Evolutionary conservation across 805 yeast genomes (phyloP), one percentile per base, ranked within the genome.

Genomic region (Helenozyma rhizophorensis): DNA sequence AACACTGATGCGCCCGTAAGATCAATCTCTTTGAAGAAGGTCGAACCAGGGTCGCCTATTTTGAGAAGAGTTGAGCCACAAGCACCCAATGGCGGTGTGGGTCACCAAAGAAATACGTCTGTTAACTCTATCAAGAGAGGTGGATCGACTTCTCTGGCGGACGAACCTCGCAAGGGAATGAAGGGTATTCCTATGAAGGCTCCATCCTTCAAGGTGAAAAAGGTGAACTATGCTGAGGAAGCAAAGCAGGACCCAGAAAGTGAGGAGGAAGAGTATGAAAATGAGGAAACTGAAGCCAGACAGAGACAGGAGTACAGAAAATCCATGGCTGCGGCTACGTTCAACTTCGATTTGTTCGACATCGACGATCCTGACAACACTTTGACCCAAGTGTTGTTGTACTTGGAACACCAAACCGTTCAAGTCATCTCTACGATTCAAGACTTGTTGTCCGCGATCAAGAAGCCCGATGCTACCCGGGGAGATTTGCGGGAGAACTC

Each of bases 341-440:
- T 82, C 59, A 82, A 81, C 56, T 68, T 84, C 32, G 83, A 81
- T 36, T 74, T 79, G 21, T 86, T 84, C 58, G 87, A 85, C 58
- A 80, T 84, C 33, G 81, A 80, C 36, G 84, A 86, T 49, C 95
- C 95, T 1, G 97, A 89, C 51, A 85, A 86, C 54, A 83, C 96
- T 1, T 70, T 89, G 42, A 78, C 86, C 6, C 94, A 87, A 50
- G 76, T 90, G 38, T 74, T 89, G 48, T 68, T 80, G 18, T 90
- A 88, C 54, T 69, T 90, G 49, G 97, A 90, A 56, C 95, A 87
- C 58, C 96, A 89, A 61, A 89, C 97, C 0, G 89, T 85, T 12
- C 83, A 83, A 49, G 96, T 90, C 2, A 89, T 90, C 29, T 76
- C 88, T 10, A 85, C 96, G 0, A 89, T 89, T 46, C 96, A 89